A percentile compares a stretch with the other conserved stretches of the same genome.
These are phyloP conservation scores for Trichoderma cornu-damae DNA, from an alignment of 2,329 filamentous ascomycete genomes.

Conservation along the genomic window DNA sequence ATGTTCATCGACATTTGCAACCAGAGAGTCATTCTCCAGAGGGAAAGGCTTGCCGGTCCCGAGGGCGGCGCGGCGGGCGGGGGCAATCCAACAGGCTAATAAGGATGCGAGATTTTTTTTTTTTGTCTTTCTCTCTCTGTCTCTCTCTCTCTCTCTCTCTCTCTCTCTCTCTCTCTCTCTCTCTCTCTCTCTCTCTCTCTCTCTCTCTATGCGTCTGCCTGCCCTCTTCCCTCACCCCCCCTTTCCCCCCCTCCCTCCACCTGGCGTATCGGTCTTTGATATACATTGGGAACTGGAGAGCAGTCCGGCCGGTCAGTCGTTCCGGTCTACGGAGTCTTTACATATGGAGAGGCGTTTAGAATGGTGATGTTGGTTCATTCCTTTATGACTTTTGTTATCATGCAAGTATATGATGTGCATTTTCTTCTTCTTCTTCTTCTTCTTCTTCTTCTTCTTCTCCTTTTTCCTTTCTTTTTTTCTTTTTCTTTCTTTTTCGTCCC, in stretches of 20 bases:
- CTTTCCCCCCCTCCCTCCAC: constrained; percentile 2
- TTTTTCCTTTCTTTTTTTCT: background rate
- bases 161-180: too few species aligned
- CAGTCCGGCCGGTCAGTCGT: constrained; percentile 8
- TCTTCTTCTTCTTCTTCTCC: background rate
- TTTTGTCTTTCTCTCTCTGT: too few species aligned
- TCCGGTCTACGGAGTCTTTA: constrained; percentile 15
- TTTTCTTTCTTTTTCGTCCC: background rate
- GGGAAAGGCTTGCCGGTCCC: constrained; percentile 44
- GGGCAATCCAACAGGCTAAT: constrained; percentile 23
- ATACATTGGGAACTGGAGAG: constrained; percentile 17
- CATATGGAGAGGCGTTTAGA: constrained; percentile 16
- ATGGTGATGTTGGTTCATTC: constrained; percentile 13
- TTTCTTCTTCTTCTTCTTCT: background rate
- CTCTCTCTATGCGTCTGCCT: background rate
- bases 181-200: too few species aligned
- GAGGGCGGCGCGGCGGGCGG: constrained; percentile 28
- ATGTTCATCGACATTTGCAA: constrained; percentile 68
- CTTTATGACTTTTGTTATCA: background rate
- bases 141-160: too few species aligned
- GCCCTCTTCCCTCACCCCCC: background rate
- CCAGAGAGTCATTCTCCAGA: constrained; percentile 58
- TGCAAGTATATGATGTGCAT: constrained; percentile 8
- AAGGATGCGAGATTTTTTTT: background rate
- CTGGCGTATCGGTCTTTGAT: constrained; percentile 18